Evolutionary conservation across 2,329 filamentous ascomycete species (phyloP).

Genomic region (Pseudocercospora crystallina): DNA sequence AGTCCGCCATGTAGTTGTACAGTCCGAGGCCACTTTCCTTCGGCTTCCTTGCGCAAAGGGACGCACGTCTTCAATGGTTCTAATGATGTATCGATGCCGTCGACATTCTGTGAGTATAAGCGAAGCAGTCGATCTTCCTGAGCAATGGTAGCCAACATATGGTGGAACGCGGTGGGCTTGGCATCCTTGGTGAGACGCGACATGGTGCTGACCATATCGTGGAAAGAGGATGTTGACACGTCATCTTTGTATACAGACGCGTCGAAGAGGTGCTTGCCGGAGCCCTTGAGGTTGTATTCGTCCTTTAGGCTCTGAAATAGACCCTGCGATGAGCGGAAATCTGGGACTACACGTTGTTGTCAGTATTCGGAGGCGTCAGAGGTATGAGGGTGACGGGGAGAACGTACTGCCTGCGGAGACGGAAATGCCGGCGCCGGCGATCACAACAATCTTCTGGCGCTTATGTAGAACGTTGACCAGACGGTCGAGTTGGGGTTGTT

Average conservation of each 20-base stretch:
- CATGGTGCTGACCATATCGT: slow-evolving; percentile 91
- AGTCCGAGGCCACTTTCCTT: slow-evolving; percentile 89
- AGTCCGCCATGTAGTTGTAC: slow-evolving; percentile 92
- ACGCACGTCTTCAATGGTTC: slow-evolving; percentile 76
- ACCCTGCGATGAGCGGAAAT: slow-evolving; percentile 89
- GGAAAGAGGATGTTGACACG: slow-evolving; percentile 83
- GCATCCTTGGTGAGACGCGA: slow-evolving; percentile 75
- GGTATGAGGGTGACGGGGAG: slow-evolving; percentile 20
- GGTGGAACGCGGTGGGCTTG: slow-evolving; percentile 84
- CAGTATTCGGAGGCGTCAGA: slow-evolving; percentile 19
- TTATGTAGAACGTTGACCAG: slow-evolving; percentile 74
- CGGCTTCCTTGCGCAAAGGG: slow-evolving; percentile 66
- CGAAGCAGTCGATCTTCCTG: slow-evolving; percentile 83
- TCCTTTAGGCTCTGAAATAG: slow-evolving; percentile 82
- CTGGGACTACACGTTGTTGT: slow-evolving; percentile 64
- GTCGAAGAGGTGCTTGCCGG: slow-evolving; percentile 94
- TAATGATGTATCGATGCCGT: slow-evolving; percentile 86
- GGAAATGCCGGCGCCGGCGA: slow-evolving; percentile 94
- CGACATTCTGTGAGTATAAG: slow-evolving; percentile 95
- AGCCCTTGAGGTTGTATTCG: slow-evolving; percentile 87
- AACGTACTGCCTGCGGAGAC: slow-evolving; percentile 86
- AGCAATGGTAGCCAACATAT: slow-evolving; percentile 85
- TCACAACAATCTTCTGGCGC: slow-evolving; percentile 94
- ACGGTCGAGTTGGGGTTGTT: slow-evolving; percentile 65
- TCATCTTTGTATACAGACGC: slow-evolving; percentile 96